Conservation (phyloP, 2,329 filamentous ascomycete genomes). For the Bipolaris oryzae region DNA sequence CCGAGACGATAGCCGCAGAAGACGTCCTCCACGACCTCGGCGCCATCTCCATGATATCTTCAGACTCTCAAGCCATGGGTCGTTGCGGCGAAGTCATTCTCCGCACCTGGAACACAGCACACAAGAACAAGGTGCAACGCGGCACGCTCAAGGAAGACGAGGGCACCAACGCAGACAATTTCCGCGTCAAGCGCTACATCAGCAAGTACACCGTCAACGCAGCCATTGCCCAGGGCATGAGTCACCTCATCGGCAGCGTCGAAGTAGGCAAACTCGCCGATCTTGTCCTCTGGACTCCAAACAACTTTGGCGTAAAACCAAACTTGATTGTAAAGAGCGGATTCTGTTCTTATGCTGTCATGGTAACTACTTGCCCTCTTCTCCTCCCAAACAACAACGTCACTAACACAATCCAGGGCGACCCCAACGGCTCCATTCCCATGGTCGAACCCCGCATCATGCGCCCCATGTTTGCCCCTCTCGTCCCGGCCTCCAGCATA, state of each 20-base stretch:
- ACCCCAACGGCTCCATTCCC: conserved; percentile 69
- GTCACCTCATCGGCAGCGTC: conserved; percentile 81
- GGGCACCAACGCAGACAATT: conserved; percentile 82
- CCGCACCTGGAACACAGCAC: conserved; percentile 94
- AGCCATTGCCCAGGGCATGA: conserved; percentile 87
- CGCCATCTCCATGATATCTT: conserved; percentile 97
- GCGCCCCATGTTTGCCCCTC: conserved; percentile 82
- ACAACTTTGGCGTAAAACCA: conserved; percentile 88
- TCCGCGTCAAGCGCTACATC: conserved; percentile 88
- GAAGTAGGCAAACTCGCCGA: conserved; percentile 92
- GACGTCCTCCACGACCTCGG: conserved; percentile 94
- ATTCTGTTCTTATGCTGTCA: conserved; percentile 80
- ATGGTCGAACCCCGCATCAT: conserved; percentile 84
- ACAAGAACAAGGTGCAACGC: conserved; percentile 92
- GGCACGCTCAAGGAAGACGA: conserved; percentile 78
- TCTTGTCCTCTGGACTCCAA: conserved; percentile 83
- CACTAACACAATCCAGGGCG: conserved; percentile 42
- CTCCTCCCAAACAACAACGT: no score
- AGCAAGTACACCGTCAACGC: conserved; percentile 98
- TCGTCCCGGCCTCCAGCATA: conserved; percentile 74
- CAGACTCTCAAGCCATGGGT: conserved; percentile 95
- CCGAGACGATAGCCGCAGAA: conserved; percentile 95
- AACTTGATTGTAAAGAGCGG: conserved; percentile 83
- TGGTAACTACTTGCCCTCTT: conserved; percentile 63
- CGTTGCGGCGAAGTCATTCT: conserved; percentile 92